phyloP scores from a whole-genome alignment of 2,329 filamentous ascomycete genomes.

The Meredithiella fracta region DNA sequence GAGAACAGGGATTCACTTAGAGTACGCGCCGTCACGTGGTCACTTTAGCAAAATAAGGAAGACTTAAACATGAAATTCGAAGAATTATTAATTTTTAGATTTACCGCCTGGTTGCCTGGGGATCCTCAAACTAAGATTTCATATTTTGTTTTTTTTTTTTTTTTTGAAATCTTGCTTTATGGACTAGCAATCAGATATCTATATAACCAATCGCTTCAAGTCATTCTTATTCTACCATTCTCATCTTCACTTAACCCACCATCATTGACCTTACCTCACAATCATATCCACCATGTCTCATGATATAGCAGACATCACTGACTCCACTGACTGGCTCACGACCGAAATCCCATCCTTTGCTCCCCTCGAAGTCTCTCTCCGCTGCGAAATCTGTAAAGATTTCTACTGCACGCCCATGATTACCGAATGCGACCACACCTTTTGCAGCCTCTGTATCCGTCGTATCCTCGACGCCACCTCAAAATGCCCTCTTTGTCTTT shows the following conservation, averaged over 20 bases:
- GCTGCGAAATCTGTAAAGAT: conserved; percentile 96
- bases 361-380: conserved; percentile 65
- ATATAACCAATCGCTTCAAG: too few species aligned
- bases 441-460: conserved; percentile 91
- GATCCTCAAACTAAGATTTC: neutral
- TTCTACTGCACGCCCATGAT: conserved; percentile 91
- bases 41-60: conserved; percentile 9
- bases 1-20: neutral
- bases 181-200: neutral
- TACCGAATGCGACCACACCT: conserved; percentile 87
- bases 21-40: conserved; percentile 10
- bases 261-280: neutral
- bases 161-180: neutral
- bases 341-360: conserved; percentile 52
- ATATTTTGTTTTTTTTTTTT: neutral
- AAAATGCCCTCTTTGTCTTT: conserved; percentile 73
- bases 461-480: conserved; percentile 67
- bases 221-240: neutral
- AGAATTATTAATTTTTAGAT: neutral
- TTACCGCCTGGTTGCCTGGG: neutral
- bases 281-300: neutral
- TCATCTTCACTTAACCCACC: neutral
- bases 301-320: conserved; percentile 36
- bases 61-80: neutral
- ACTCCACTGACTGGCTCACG: conserved; percentile 71